Conservation (phyloP, 2,329 filamentous ascomycete genomes). For the Hypoxylon sp. region DNA sequence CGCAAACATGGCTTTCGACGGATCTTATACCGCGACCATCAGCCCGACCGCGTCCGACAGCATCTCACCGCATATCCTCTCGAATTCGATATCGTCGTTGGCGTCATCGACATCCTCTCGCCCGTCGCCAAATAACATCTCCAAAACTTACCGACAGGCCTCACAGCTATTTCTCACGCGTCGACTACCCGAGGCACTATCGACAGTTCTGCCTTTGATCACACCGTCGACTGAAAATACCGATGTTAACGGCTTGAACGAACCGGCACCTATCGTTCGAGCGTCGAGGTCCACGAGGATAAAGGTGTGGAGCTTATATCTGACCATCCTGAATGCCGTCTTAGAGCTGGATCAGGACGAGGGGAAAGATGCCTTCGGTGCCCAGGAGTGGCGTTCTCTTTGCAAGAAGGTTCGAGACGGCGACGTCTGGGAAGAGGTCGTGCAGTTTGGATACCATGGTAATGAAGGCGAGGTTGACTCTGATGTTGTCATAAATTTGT, state of each 20-base stretch:
- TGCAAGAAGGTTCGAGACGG: constrained; percentile 88
- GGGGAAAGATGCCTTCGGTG: constrained; percentile 87
- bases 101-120: constrained; percentile 67
- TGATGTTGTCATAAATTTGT: constrained; percentile 92
- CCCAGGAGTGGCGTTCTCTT: constrained; percentile 82
- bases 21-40: constrained; percentile 52
- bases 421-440: constrained; percentile 92
- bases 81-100: constrained; percentile 74
- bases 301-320: constrained; percentile 97
- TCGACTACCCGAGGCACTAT: constrained; percentile 86
- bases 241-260: constrained; percentile 54
- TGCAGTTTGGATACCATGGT: constrained; percentile 85
- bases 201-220: constrained; percentile 84
- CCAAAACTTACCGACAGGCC: constrained; percentile 92
- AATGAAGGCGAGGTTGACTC: constrained; percentile 90
- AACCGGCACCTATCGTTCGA: constrained; percentile 76
- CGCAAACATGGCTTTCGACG: constrained; percentile 53
- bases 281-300: constrained; percentile 84
- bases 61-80: constrained; percentile 60
- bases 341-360: constrained; percentile 89
- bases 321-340: constrained; percentile 91
- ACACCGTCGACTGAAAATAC: constrained; percentile 60
- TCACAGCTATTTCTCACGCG: constrained; percentile 95
- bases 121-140: constrained; percentile 75
- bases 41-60: constrained; percentile 57